These are phyloP conservation scores for Eucalyptus regnans DNA, from an alignment of 345 rosid species.

Conservation along the genomic window DNA sequence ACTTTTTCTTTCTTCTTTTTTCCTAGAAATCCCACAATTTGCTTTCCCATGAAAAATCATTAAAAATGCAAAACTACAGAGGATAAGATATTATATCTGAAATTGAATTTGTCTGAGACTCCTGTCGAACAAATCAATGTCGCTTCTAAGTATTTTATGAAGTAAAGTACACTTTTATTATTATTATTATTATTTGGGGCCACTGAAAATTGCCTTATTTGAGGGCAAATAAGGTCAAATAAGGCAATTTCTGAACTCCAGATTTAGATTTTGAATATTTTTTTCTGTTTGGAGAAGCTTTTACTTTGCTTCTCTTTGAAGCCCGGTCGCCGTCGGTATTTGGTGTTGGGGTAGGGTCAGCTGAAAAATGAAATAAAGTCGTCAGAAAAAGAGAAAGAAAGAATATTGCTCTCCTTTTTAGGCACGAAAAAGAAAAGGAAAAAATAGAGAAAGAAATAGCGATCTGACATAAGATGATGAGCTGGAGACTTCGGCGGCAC, in stretches of 20 bases:
- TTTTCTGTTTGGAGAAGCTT: background rate
- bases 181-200: background rate
- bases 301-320: background rate
- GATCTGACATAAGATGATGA: background rate
- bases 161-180: background rate
- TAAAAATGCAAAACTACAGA: too few relatives aligned
- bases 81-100: background rate
- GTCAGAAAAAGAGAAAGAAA: background rate
- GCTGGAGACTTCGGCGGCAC: background rate
- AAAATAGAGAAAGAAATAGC: background rate
- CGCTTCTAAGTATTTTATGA: too few relatives aligned
- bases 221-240: background rate
- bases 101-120: background rate
- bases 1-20: background rate
- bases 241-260: background rate
- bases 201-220: background rate
- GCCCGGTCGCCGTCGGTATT: background rate
- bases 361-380: background rate
- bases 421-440: background rate
- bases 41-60: background rate
- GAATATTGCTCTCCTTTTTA: background rate
- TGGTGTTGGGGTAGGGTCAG: background rate
- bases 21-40: background rate
- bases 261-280: background rate
- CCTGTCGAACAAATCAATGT: rapidly evolving